Conservation (phyloP, 2,329 filamentous ascomycete species). For the Beauveria sp. region DNA sequence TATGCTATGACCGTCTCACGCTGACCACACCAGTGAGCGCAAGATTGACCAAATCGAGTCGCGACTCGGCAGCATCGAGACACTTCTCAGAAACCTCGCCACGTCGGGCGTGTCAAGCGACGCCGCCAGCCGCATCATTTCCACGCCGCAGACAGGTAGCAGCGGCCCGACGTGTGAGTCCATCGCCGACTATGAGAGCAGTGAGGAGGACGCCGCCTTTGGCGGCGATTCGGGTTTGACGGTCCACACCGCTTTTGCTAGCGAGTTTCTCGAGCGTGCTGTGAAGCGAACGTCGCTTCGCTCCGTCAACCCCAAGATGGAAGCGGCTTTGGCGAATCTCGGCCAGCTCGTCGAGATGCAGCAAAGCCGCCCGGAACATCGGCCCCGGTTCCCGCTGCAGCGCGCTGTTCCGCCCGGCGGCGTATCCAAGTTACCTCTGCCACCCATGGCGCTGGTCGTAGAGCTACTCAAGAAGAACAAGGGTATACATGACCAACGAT, state of each 20-base stretch:
- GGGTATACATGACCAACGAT: slow-evolving; percentile 21
- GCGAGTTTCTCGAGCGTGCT: slow-evolving; percentile 46
- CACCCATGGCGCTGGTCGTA: slow-evolving; percentile 43
- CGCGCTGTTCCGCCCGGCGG: slow-evolving; percentile 37
- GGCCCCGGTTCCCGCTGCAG: slow-evolving; percentile 38
- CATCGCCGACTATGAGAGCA: slow-evolving; percentile 28
- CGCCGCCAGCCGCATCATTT: slow-evolving; percentile 15
- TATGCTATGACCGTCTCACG: not conserved
- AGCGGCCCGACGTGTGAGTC: slow-evolving; percentile 22
- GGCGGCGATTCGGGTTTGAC: slow-evolving; percentile 42
- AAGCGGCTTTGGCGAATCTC: slow-evolving; percentile 42
- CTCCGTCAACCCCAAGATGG: slow-evolving; percentile 42
- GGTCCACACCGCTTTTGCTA: slow-evolving; percentile 45
- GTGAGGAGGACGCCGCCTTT: slow-evolving; percentile 31
- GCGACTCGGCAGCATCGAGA: slow-evolving; percentile 37
- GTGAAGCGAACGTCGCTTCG: slow-evolving; percentile 39
- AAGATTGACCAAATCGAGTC: slow-evolving; percentile 44
- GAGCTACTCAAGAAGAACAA: slow-evolving; percentile 40
- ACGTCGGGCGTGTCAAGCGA: slow-evolving; percentile 16
- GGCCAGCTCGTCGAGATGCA: slow-evolving; percentile 46
- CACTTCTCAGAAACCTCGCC: slow-evolving; percentile 31
- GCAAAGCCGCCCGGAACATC: slow-evolving; percentile 31
- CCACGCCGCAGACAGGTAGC: slow-evolving; percentile 20
- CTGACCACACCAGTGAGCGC: slow-evolving; percentile 32
- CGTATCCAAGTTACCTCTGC: slow-evolving; percentile 45